These are phyloP conservation scores for Schizophyllum commune DNA, from an alignment of 1,284 basidiomycete genomes.

Conservation along the genomic window DNA sequence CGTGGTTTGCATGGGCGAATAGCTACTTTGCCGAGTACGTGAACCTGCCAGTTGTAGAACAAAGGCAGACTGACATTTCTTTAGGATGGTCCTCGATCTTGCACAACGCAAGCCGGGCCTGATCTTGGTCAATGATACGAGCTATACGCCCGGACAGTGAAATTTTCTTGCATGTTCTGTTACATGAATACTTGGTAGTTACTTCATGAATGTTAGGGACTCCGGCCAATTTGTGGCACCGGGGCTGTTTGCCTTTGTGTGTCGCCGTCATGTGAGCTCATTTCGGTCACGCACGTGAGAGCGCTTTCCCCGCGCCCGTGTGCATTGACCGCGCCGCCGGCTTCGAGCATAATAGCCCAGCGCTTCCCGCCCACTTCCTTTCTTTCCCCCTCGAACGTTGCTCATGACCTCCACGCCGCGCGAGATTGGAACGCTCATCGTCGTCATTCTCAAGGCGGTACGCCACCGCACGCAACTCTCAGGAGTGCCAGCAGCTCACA, in stretches of 20 bases:
- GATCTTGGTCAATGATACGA: conserved; percentile 45
- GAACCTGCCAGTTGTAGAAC: not conserved
- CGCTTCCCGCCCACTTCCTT: not conserved
- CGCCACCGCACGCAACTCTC: conserved; percentile 26
- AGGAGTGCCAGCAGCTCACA: conserved; percentile 16
- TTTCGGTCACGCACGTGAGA: not conserved
- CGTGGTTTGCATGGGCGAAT: conserved; percentile 81
- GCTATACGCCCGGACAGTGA: conserved; percentile 42
- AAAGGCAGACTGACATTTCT: conserved; percentile 14
- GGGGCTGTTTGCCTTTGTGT: not conserved
- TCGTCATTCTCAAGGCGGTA: conserved; percentile 93
- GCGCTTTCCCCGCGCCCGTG: not conserved
- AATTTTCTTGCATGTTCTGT: not conserved
- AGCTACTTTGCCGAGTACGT: conserved; percentile 61
- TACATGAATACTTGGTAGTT: not conserved
- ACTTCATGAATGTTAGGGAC: not conserved
- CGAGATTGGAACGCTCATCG: conserved; percentile 90
- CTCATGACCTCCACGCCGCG: conserved; percentile 50
- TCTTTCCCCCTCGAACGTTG: not conserved
- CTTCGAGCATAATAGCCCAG: not conserved
- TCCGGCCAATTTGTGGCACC: not conserved
- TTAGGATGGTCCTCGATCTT: conserved; percentile 65
- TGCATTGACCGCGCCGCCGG: not conserved
- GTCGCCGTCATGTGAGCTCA: not conserved
- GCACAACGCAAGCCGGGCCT: conserved; percentile 65